Percentiles rank a stretch among this genome's conserved stretches.
phyloP scores from a whole-genome alignment of 768 basidiomycete species.

The Suillus subaureus region DNA sequence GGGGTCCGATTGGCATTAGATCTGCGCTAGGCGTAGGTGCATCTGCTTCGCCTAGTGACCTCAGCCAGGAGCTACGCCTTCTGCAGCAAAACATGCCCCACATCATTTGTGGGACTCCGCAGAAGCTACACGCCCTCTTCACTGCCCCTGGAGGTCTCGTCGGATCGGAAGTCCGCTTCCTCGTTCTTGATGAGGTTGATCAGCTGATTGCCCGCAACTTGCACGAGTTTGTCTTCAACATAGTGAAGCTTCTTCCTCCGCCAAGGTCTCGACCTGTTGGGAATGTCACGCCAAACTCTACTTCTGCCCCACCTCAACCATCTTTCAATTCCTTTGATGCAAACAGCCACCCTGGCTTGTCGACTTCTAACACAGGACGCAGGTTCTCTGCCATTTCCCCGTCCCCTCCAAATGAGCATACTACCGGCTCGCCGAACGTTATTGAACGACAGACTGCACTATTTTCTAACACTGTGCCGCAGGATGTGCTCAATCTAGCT shows the following conservation, averaged over 20 bases:
- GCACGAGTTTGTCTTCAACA: conserved; percentile 92
- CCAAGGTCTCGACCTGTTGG: conserved; percentile 67
- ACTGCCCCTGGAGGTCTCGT: conserved; percentile 73
- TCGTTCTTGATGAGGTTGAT: conserved; percentile 97
- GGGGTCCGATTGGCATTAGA: conserved; percentile 89
- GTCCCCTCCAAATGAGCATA: conserved; percentile 45
- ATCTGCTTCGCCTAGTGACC: conserved; percentile 60
- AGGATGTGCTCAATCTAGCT: conserved; percentile 96
- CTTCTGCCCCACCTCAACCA: conserved; percentile 36
- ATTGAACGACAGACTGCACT: conserved; percentile 89
- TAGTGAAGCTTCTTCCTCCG: conserved; percentile 90
- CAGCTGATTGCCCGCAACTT: conserved; percentile 96
- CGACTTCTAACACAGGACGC: conserved; percentile 45
- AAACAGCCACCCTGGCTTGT: conserved; percentile 34
- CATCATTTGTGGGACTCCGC: conserved; percentile 95
- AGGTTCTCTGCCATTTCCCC: conserved; percentile 60
- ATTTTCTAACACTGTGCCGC: conserved; percentile 98
- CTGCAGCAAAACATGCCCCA: conserved; percentile 93
- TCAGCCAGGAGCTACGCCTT: conserved; percentile 75
- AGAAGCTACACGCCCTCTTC: conserved; percentile 92
- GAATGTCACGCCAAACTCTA: conserved; percentile 36
- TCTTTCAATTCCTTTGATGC: conserved; percentile 53
- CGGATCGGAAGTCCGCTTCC: conserved; percentile 87
- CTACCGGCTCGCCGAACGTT: conserved; percentile 29
- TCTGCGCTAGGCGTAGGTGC: conserved; percentile 87